Evolutionary conservation across 2,329 filamentous ascomycete genomes (phyloP), one percentile per base, ranked within the genome.

Genomic region (Sporothrix brunneoviolacea): DNA sequence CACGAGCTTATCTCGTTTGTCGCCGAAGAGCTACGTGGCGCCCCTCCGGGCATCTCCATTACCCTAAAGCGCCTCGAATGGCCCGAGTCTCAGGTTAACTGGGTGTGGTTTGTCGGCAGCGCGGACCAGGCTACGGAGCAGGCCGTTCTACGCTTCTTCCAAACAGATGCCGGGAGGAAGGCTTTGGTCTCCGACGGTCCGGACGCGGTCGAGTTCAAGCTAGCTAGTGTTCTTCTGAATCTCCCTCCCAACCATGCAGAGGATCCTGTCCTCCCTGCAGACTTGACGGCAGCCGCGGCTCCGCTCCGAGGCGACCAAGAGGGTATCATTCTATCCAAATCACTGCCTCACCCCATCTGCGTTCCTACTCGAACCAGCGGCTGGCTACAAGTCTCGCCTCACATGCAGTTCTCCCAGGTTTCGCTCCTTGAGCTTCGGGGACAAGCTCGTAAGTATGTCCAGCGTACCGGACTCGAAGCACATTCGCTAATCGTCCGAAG

Each of bases 51-150:
- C 39, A 30, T 42, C 24, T 24, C 39, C 24, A 42, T 42, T 24
- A 42, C 39, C 39, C 39, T 42, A 22, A 24, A 42, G 24, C 39
- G 39, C 28, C 39, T 42, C 39, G 39, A 42, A 27, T 24, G 28
- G 39, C 39, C 39, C 13, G 39, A n/a, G 39, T 27, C 24, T 13
- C 24, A 24, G 39, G 39, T 42, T 4, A 42, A 32, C 39, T 42
- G 39, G 39, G 5, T 42, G 15, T 42, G 39, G 39, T n/a, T 42
- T 24, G 39, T 42, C 21, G 39, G 39, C 39, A 42, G 39, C 24
- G 22, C 24, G 10, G 39, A 42, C 39, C 21, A 22, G 18, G 39
- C 39, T 24, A 42, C 39, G 2, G 39, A 42, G 39, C 39, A 42
- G 22, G 39, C 39, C 39, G 24, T 42, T 24, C 39, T 42, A 8